Evolutionary conservation across 2,329 filamentous ascomycete species (phyloP), one percentile per base, ranked within the genome.

Genomic region (Curvularia lunata): DNA sequence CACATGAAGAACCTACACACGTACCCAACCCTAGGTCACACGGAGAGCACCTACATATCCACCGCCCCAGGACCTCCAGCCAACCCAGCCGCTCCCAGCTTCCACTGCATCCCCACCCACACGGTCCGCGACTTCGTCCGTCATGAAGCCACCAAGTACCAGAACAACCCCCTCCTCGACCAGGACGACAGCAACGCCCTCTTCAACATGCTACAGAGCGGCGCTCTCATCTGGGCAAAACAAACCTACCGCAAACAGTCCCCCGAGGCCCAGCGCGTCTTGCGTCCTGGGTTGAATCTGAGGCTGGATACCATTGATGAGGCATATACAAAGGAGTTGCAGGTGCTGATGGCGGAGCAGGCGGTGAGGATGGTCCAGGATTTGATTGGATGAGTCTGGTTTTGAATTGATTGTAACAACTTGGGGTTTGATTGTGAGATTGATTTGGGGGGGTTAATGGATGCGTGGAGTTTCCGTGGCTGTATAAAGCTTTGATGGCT

Each of bases 141-240:
- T 27, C 25, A 19, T 12, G 55, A 58, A 43, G 52, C 53, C 4
- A 27, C 12, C 5, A 58, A 46, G 25, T 46, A 58, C 30, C 51
- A 45, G 13, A 19, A 56, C 28, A 25, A 48, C 12, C n/a, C 18
- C 0, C 8, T 27, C 10, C 30, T 67, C 27, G 54, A 58, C 25
- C 25, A 49, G 7, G 69, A 70, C n/a, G 64, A 70, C 8, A 52
- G 51, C 25, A 45, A 58, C 3, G 53, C 52, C 5, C 34, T 72
- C 5, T 9, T 50, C 30, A 25, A 42, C 8, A 42, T 43, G 1
- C 47, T 68, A 56, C 48, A 42, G 19, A 60, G 56, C 16, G 57
- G 46, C 3, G 69, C 59, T 1, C 54, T 67, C 21, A 64, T 62
- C 7, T 66, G 64, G 59, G 53, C 49, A 16, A 52, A 57, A 12